Evolutionary conservation across 257 asterid species (phyloP).

Genomic region (Jasminum sambac): DNA sequence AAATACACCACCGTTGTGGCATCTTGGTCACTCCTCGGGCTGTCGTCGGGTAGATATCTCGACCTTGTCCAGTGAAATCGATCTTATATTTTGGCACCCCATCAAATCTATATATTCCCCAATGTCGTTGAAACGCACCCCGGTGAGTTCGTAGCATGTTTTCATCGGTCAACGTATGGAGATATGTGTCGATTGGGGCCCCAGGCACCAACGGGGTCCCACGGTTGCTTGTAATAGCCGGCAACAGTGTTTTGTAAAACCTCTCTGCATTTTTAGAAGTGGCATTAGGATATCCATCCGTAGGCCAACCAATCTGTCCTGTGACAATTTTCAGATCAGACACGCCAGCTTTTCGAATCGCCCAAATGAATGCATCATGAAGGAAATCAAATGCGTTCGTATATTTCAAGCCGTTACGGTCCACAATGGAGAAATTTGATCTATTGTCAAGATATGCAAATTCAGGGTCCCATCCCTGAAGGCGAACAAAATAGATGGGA

Average conservation of each 20-base stretch:
- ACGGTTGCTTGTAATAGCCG: conserved; percentile 25
- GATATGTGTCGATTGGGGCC: conserved; percentile 29
- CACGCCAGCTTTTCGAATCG: conserved; percentile 39
- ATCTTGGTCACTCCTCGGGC: conserved; percentile 39
- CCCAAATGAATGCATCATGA: conserved; percentile 38
- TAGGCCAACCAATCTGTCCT: conserved; percentile 69
- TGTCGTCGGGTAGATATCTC: conserved; percentile 29
- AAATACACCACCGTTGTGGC: conserved; percentile 44
- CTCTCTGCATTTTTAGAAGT: conserved; percentile 31
- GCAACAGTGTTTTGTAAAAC: conserved; percentile 36
- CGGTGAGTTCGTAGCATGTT: conserved; percentile 6
- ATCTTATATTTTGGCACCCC: conserved; percentile 57
- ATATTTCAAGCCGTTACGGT: conserved; percentile 31
- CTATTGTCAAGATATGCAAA: conserved; percentile 41
- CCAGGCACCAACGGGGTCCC: conserved; percentile 55
- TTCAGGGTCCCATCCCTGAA: conserved; percentile 25
- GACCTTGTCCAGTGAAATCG: conserved; percentile 46
- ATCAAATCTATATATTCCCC: conserved; percentile 53
- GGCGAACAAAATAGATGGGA: conserved; percentile 34
- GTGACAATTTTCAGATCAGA: conserved; percentile 29
- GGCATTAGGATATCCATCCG: conserved; percentile 44
- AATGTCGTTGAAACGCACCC: conserved; percentile 43
- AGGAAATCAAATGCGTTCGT: conserved; percentile 44
- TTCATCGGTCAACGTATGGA: conserved; percentile 47
- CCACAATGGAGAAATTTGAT: conserved; percentile 18